Evolutionary conservation across 2,329 filamentous ascomycete genomes (phyloP).

Genomic region (Colletotrichum shisoi): DNA sequence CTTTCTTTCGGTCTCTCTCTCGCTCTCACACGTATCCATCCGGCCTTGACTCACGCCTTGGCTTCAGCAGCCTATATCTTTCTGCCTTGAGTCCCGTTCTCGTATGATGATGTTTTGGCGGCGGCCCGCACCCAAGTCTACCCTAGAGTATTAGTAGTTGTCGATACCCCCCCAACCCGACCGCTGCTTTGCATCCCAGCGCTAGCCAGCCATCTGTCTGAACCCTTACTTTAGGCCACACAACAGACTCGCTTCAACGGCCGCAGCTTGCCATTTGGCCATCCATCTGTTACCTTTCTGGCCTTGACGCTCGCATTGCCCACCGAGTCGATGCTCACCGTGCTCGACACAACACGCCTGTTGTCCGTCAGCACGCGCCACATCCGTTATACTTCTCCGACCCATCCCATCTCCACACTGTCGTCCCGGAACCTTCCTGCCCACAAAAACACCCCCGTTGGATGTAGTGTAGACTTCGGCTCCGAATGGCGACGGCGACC

Average conservation of each 20-base stretch:
- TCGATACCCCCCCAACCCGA: slow-evolving; percentile 24
- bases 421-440: slow-evolving; percentile 22
- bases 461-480: slow-evolving; percentile 26
- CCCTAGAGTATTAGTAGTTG: slow-evolving; percentile 27
- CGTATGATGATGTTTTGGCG: slow-evolving; percentile 29
- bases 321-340: slow-evolving; percentile 5
- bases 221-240: neutral
- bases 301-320: neutral
- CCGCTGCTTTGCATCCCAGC: slow-evolving; percentile 12
- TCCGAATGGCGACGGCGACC: slow-evolving; percentile 40
- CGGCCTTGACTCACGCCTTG: slow-evolving; percentile 33
- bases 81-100: slow-evolving; percentile 32
- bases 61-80: slow-evolving; percentile 23
- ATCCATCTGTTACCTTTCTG: no score
- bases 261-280: neutral
- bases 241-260: neutral
- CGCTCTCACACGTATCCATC: slow-evolving; percentile 2
- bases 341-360: slow-evolving; percentile 7
- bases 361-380: slow-evolving; percentile 25
- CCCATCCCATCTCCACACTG: slow-evolving; percentile 31
- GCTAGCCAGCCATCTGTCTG: slow-evolving; percentile 5
- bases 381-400: slow-evolving; percentile 24
- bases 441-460: slow-evolving; percentile 31
- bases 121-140: slow-evolving; percentile 21
- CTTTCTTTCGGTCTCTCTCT: neutral